Conservation (phyloP, 2,329 filamentous ascomycete genomes). For the Plenodomus tracheiphilus region DNA sequence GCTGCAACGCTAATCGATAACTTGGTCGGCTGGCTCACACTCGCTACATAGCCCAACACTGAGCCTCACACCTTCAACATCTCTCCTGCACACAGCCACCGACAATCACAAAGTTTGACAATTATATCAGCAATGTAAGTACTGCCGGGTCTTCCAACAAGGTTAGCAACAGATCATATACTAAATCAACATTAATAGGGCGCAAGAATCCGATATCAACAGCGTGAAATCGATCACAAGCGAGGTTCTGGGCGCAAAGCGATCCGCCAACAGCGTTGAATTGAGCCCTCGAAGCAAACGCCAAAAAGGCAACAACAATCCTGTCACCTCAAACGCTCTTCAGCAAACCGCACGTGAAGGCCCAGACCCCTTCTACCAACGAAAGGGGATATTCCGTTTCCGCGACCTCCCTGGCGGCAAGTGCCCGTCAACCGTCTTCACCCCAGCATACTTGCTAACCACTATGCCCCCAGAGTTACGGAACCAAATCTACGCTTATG, state of each 20-base stretch:
- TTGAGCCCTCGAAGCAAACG: constrained; percentile 8
- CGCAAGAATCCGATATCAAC: constrained; percentile 2
- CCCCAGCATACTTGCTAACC: neutral
- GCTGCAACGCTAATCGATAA: constrained; percentile 1
- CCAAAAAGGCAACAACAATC: neutral
- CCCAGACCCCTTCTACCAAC: neutral
- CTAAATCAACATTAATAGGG: too few relatives aligned
- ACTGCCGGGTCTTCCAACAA: neutral
- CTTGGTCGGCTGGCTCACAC: neutral
- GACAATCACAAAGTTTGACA: neutral
- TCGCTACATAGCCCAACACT: constrained; percentile 6
- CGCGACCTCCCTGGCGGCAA: constrained; percentile 28
- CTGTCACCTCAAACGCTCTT: neutral
- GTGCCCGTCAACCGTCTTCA: neutral
- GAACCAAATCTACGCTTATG: constrained; percentile 29
- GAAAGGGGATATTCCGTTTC: constrained; percentile 16
- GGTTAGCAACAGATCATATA: constrained; percentile 2
- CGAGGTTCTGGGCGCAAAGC: constrained; percentile 8
- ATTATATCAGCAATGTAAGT: constrained; percentile 5
- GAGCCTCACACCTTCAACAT: constrained; percentile 7
- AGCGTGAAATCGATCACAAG: neutral
- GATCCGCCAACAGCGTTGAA: neutral
- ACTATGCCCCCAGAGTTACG: constrained; percentile 20
- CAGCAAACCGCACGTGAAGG: neutral
- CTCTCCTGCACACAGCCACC: constrained; percentile 7